Evolutionary conservation across 2,329 filamentous ascomycete species (phyloP).

Genomic region (Alternaria metachromatica): DNA sequence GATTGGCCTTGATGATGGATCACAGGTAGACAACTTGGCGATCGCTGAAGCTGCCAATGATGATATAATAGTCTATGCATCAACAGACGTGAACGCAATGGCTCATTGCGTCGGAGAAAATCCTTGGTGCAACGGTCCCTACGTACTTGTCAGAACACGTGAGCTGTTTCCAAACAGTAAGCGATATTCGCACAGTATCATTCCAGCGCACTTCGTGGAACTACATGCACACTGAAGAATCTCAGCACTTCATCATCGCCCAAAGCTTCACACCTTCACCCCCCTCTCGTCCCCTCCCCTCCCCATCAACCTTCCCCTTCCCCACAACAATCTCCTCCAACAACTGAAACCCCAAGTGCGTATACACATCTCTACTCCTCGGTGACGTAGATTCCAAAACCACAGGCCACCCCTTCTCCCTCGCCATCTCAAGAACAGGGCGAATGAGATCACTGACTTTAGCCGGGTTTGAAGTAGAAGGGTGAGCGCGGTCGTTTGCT

Average conservation of each 20-base stretch:
- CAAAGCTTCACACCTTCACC: constrained; percentile 9
- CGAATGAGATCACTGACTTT: constrained; percentile 9
- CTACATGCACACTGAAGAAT: not conserved
- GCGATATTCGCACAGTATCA: not conserved
- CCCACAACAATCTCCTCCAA: constrained; percentile 7
- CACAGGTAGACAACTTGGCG: no score
- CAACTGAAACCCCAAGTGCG: constrained; percentile 5
- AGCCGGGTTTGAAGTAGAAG: not conserved
- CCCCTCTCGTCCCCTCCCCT: constrained; percentile 6
- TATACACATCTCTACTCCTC: constrained; percentile 7
- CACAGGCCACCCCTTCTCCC: constrained; percentile 7
- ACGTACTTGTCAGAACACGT: not conserved
- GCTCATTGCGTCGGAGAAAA: not conserved
- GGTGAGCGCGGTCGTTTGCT: constrained; percentile 7
- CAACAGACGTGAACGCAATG: not conserved
- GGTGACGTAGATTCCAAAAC: constrained; percentile 9
- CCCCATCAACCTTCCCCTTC: not conserved
- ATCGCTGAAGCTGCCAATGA: not conserved
- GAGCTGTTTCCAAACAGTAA: not conserved
- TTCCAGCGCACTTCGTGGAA: not conserved
- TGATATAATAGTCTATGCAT: not conserved
- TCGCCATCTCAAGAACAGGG: constrained; percentile 11
- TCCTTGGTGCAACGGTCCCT: not conserved
- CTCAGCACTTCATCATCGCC: constrained; percentile 12
- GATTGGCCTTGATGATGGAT: not conserved